These are phyloP conservation scores for Tephrocybe sp. DNA, from an alignment of 768 basidiomycete species.

Conservation along the genomic window DNA sequence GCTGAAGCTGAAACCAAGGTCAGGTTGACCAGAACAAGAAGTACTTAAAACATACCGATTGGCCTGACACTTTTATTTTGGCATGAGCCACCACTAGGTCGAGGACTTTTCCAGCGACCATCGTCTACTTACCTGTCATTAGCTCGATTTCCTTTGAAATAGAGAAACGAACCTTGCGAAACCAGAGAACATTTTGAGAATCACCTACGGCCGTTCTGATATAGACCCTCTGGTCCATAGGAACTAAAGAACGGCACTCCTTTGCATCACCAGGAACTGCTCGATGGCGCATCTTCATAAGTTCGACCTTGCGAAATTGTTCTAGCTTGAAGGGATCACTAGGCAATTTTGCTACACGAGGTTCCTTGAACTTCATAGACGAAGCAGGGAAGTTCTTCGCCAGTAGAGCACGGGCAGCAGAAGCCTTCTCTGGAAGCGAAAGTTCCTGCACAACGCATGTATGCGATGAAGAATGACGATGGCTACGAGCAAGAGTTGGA, in stretches of 20 bases:
- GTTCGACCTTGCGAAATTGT: constrained; percentile 53
- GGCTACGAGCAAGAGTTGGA: constrained; percentile 37
- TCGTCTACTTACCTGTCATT: constrained; percentile 35
- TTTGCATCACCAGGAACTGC: constrained; percentile 63
- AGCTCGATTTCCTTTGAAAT: neutral
- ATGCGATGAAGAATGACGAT: constrained; percentile 66
- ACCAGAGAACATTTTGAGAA: constrained; percentile 59
- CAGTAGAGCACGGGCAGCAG: constrained; percentile 50
- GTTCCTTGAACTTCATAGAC: constrained; percentile 17
- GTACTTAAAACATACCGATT: constrained; percentile 24
- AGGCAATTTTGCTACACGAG: constrained; percentile 30
- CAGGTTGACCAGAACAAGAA: neutral
- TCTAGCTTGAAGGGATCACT: constrained; percentile 53
- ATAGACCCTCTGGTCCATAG: constrained; percentile 58
- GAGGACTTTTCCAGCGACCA: constrained; percentile 58
- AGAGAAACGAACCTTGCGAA: constrained; percentile 53
- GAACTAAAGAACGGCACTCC: constrained; percentile 42
- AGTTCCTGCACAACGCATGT: constrained; percentile 35
- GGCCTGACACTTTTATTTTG: constrained; percentile 24
- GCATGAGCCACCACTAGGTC: constrained; percentile 49
- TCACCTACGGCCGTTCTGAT: constrained; percentile 33
- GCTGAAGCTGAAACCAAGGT: constrained; percentile 33
- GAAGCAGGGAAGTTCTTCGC: constrained; percentile 45
- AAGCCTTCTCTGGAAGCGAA: constrained; percentile 32
- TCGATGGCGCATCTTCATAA: constrained; percentile 74